Base-by-base conservation (phyloP, 1,284 basidiomycete species). In the Ganoderma sp. region DNA sequence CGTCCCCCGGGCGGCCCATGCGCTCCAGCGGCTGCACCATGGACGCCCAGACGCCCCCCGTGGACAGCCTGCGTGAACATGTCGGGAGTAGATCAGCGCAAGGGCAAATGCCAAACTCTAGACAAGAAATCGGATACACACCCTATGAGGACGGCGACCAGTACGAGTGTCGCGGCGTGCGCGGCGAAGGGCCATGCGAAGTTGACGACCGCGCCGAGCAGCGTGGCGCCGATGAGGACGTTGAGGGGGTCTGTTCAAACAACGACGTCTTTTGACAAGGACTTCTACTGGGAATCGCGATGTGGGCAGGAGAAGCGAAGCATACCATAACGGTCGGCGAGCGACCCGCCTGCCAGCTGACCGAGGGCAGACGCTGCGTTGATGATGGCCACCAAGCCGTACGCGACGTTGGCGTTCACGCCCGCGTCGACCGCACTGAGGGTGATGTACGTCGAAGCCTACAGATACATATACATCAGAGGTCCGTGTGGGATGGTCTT, bases 111-210 rank as follows among this genome's bases (percentile, higher is more conserved):
- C 25, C 25, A 37, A 37, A 37, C 1, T 37, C 9, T 9, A 37
- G 9, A 37, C 34, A 5, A 37, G 7, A 15, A 28, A 58, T 19
- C 10, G 3, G 32, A 3, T 19, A 39, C 56, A 17, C 34, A 58
- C 56, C 56, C 56, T 5, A 22, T 10, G 19, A 58, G 19, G 17
- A 58, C 37, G 17, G 56, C 82, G 37, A 89, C 76, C 7, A 76
- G 78, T 10, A 85, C 80, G 22, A 86, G 77, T 4, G 82, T 78
- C 0, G 74, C 78, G 52, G 81, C 72, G 12, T 77, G 80, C 37
- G 73, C 74, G 0, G 84, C 82, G 70, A 84, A 85, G 10, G 88
- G 88, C 88, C 88, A 90, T 1, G 81, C 81, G 67, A 82, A 85
- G 1, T 87, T 88, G 9, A 88, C 69, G 28, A 87, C 74, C 0